These are phyloP conservation scores for Pochonia chlamydosporia DNA, from an alignment of 2,329 filamentous ascomycete species.

Conservation along the genomic window DNA sequence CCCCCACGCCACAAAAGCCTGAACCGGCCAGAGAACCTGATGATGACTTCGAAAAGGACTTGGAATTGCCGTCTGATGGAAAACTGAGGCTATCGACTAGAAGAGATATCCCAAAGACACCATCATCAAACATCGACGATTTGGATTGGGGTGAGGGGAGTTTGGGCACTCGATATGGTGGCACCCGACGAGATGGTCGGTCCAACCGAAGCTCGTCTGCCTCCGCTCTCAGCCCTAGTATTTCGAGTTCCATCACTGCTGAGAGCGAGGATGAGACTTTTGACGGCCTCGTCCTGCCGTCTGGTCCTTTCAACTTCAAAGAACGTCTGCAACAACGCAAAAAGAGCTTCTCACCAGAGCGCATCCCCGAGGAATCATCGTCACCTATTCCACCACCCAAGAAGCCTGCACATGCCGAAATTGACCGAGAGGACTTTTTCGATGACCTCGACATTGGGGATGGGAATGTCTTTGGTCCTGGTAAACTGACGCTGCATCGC, in stretches of 20 bases:
- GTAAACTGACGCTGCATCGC: slow-evolving; percentile 78
- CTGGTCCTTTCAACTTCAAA: slow-evolving; percentile 76
- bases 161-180: slow-evolving; percentile 82
- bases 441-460: slow-evolving; percentile 82
- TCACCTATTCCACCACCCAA: slow-evolving; percentile 14
- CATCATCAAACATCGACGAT: slow-evolving; percentile 61
- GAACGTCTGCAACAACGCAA: slow-evolving; percentile 71
- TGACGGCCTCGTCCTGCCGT: slow-evolving; percentile 80
- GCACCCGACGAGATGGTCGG: slow-evolving; percentile 72
- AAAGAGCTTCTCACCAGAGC: slow-evolving; percentile 51
- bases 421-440: slow-evolving; percentile 71
- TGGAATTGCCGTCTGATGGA: slow-evolving; percentile 64
- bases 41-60: slow-evolving; percentile 67
- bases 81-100: slow-evolving; percentile 59
- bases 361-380: slow-evolving; percentile 33
- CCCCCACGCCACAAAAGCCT: slow-evolving; percentile 47
- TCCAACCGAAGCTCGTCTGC: slow-evolving; percentile 81
- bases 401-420: slow-evolving; percentile 28
- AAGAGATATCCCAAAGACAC: slow-evolving; percentile 57
- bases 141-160: slow-evolving; percentile 94
- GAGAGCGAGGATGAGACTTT: slow-evolving; percentile 94
- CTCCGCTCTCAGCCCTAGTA: slow-evolving; percentile 85
- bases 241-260: slow-evolving; percentile 82
- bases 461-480: slow-evolving; percentile 73
- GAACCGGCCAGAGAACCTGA: slow-evolving; percentile 30